Evolutionary conservation across 2,329 filamentous ascomycete species (phyloP).

Genomic region (Paramyrothecium roridum): DNA sequence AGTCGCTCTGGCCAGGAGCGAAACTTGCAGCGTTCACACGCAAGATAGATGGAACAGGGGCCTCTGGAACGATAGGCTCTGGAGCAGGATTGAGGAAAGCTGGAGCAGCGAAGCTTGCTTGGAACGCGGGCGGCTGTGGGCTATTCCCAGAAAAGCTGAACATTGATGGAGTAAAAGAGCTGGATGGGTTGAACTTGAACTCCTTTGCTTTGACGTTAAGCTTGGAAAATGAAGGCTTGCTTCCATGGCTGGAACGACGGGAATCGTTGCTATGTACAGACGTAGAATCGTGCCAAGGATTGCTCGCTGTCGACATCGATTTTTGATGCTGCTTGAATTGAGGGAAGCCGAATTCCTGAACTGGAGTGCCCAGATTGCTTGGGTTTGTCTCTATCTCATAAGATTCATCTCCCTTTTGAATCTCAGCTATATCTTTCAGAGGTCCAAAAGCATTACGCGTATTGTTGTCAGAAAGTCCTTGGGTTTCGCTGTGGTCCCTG

Average conservation of each 20-base stretch:
- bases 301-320: slow-evolving; percentile 54
- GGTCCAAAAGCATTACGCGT: slow-evolving; percentile 34
- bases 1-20: slow-evolving; percentile 61
- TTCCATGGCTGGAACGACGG: slow-evolving; percentile 52
- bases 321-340: slow-evolving; percentile 48
- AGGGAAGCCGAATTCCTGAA: slow-evolving; percentile 46
- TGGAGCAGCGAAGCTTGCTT: slow-evolving; percentile 24
- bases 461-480: slow-evolving; percentile 33
- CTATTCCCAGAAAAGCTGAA: slow-evolving; percentile 45
- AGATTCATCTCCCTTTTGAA: slow-evolving; percentile 45
- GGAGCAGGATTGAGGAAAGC: slow-evolving; percentile 14
- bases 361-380: slow-evolving; percentile 66
- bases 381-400: slow-evolving; percentile 73
- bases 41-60: slow-evolving; percentile 18
- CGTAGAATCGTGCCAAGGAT: slow-evolving; percentile 58
- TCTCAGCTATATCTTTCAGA: slow-evolving; percentile 36
- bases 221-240: slow-evolving; percentile 70
- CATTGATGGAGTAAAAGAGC: slow-evolving; percentile 45
- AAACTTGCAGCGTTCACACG: slow-evolving; percentile 60
- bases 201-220: slow-evolving; percentile 88
- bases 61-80: slow-evolving; percentile 6
- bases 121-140: slow-evolving; percentile 49
- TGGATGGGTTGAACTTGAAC: slow-evolving; percentile 71
- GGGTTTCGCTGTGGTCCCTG: slow-evolving; percentile 49
- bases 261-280: slow-evolving; percentile 33